A percentile compares a stretch with the other conserved stretches of the same genome.
Evolutionary conservation across 208 protist genomes (phyloP).

Genomic region (Wallacemonas sp.): DNA sequence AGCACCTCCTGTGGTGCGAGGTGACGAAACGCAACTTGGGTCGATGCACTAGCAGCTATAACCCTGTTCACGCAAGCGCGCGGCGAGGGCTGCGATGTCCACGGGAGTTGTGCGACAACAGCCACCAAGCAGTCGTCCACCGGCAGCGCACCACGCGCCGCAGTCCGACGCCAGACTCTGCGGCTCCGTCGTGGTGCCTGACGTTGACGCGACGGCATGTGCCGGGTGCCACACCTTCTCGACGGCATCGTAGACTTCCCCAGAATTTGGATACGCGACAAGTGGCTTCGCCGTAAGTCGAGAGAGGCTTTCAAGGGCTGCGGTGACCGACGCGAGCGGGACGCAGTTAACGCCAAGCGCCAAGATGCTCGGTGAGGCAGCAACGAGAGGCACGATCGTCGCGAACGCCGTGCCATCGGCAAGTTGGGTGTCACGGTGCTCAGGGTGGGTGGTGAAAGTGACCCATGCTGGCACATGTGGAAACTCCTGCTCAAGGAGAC

Average conservation of each 20-base stretch:
- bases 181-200: not conserved
- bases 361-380: slow-evolving; percentile 31
- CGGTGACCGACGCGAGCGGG: slow-evolving; percentile 27
- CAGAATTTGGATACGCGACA: slow-evolving; percentile 65
- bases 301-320: slow-evolving; percentile 26
- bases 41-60: not conserved
- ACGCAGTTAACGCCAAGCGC: slow-evolving; percentile 67
- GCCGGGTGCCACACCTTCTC: slow-evolving; percentile 33
- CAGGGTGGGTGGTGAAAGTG: slow-evolving; percentile 35
- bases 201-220: not conserved
- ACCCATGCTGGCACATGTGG: slow-evolving; percentile 42
- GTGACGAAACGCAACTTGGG: no score
- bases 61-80: not conserved
- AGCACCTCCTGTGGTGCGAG: no score
- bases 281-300: slow-evolving; percentile 48
- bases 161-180: slow-evolving; percentile 22
- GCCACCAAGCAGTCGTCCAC: slow-evolving; percentile 49
- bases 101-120: slow-evolving; percentile 40
- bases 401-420: slow-evolving; percentile 41
- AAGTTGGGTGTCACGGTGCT: slow-evolving; percentile 22
- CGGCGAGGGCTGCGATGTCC: slow-evolving; percentile 17
- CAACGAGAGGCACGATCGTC: slow-evolving; percentile 32
- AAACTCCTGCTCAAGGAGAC: slow-evolving; percentile 53
- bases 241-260: slow-evolving; percentile 40
- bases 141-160: slow-evolving; percentile 23